A percentile compares a stretch with the other conserved stretches of the same genome.
These are phyloP conservation scores for Zymoseptoria crescenta DNA, from an alignment of 2,329 filamentous ascomycete genomes.

Conservation along the genomic window DNA sequence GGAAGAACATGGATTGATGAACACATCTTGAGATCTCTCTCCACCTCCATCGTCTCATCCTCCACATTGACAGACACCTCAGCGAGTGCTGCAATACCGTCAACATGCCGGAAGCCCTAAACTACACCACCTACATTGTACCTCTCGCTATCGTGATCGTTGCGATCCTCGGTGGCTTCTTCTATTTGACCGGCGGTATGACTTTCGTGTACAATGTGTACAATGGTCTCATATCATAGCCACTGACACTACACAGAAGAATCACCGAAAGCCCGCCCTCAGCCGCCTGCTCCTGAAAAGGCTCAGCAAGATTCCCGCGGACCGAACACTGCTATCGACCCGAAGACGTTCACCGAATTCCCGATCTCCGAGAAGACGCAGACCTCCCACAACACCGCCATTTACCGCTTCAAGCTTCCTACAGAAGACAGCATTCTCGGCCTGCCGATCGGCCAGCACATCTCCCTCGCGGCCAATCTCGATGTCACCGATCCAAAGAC, in stretches of 20 bases:
- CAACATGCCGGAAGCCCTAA: not conserved
- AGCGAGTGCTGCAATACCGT: not conserved
- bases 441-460: slow-evolving; percentile 96
- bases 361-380: slow-evolving; percentile 90
- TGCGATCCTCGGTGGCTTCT: slow-evolving; percentile 10
- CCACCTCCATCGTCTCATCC: not conserved
- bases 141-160: slow-evolving; percentile 9
- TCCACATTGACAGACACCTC: not conserved
- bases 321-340: slow-evolving; percentile 71
- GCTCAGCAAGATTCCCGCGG: not conserved
- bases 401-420: slow-evolving; percentile 93
- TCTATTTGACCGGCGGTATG: slow-evolving; percentile 37
- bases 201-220: slow-evolving; percentile 7
- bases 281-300: not conserved
- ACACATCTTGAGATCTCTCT: not conserved
- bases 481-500: slow-evolving; percentile 55
- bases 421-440: slow-evolving; percentile 73
- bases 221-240: not conserved
- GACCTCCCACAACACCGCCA: slow-evolving; percentile 96
- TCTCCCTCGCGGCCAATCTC: slow-evolving; percentile 82
- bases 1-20: not conserved
- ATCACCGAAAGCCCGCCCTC: not conserved
- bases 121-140: not conserved
- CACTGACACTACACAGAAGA: not conserved
- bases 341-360: slow-evolving; percentile 82